phyloP scores from a whole-genome alignment of 345 rosid species.

The Reutealis trisperma region DNA sequence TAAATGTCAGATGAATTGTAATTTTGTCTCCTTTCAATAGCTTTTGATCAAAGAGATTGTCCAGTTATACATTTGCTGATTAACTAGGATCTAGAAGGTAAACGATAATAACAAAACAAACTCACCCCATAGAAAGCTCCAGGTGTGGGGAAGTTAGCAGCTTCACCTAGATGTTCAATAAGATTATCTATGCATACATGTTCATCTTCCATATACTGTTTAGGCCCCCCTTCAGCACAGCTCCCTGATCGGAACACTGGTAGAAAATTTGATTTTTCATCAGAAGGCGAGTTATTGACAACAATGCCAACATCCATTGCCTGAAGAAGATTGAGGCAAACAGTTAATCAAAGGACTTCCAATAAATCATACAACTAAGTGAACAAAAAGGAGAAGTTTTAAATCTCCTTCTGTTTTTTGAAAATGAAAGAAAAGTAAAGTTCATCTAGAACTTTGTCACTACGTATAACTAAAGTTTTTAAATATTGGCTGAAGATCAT shows the following conservation, averaged over 20 bases:
- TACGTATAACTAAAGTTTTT: not conserved
- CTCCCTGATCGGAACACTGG: constrained; percentile 87
- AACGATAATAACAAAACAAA: not conserved
- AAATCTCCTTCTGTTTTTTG: not conserved
- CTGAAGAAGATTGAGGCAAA: constrained; percentile 38
- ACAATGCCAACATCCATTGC: constrained; percentile 57
- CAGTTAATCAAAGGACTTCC: not conserved
- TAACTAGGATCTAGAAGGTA: not conserved
- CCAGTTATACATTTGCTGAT: not conserved
- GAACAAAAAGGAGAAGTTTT: not conserved
- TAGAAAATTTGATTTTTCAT: constrained; percentile 51
- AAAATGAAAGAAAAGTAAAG: not conserved
- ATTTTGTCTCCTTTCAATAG: not conserved
- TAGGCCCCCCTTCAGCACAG: constrained; percentile 90
- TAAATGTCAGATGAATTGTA: not conserved
- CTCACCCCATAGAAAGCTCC: constrained; percentile 98
- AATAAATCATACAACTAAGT: not conserved
- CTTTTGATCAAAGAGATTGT: not conserved
- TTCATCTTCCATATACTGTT: constrained; percentile 93
- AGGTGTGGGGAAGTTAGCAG: constrained; percentile 52
- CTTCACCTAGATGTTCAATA: constrained; percentile 50
- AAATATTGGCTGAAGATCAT: not conserved
- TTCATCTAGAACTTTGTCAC: not conserved
- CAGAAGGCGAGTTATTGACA: constrained; percentile 50
- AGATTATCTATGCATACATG: constrained; percentile 89